These are phyloP conservation scores for Artemisia annua DNA, from an alignment of 129 eudicot genomes.

Conservation along the genomic window DNA sequence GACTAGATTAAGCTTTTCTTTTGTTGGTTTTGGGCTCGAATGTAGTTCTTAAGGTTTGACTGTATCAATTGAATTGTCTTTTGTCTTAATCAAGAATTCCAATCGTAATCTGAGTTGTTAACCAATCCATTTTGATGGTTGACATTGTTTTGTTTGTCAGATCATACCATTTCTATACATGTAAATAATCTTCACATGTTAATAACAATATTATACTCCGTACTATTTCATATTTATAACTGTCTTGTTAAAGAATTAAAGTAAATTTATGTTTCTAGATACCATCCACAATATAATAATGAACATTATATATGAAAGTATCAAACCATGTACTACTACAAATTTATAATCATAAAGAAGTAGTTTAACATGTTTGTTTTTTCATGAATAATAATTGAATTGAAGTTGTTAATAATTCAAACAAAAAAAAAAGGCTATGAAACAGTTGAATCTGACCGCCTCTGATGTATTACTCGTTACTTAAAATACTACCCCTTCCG, in stretches of 20 bases:
- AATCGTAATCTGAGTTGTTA: neutral
- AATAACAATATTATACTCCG: neutral
- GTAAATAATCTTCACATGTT: neutral
- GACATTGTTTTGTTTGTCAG: constrained; percentile 7
- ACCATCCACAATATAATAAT: neutral
- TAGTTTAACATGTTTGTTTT: constrained; percentile 20
- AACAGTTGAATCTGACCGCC: constrained; percentile 29
- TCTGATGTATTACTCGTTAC: constrained; percentile 22
- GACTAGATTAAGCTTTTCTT: neutral
- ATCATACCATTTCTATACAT: neutral
- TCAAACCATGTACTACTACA: neutral
- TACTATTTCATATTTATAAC: too few species aligned
- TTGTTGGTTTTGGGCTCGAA: neutral
- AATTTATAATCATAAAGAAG: neutral
- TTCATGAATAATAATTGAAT: constrained; percentile 12
- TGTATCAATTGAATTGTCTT: neutral
- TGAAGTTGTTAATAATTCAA: constrained; percentile 18
- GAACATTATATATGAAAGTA: neutral
- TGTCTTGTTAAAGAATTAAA: too few species aligned
- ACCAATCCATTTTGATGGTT: constrained; percentile 3
- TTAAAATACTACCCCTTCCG: too few species aligned
- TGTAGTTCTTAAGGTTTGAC: neutral
- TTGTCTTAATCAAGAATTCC: constrained; percentile 1
- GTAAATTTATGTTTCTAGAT: neutral
- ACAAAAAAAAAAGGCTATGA: constrained; percentile 1